Evolutionary conservation across 1,284 basidiomycete species (phyloP).

Genomic region (Sporisorium iseilematis-ciliati): DNA sequence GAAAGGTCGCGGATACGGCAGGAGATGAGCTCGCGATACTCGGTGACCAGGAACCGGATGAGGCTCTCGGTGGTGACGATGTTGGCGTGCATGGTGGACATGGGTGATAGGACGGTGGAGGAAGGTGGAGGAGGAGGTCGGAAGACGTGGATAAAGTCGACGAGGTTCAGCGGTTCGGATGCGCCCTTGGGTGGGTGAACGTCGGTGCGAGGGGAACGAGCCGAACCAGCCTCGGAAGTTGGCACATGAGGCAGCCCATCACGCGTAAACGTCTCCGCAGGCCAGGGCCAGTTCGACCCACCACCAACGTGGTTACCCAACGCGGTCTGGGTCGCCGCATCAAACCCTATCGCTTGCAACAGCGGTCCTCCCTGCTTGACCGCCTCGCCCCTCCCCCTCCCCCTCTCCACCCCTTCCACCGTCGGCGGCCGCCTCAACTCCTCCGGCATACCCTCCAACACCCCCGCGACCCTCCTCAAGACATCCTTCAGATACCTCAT

Average conservation of each 20-base stretch:
- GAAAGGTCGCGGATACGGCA: slow-evolving; percentile 31
- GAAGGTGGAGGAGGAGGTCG: slow-evolving; percentile 42
- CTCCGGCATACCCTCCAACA: slow-evolving; percentile 51
- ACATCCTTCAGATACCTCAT: slow-evolving; percentile 38
- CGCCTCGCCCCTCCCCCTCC: slow-evolving; percentile 16
- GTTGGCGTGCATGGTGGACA: slow-evolving; percentile 61
- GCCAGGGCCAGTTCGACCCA: slow-evolving; percentile 44
- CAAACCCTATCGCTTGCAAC: slow-evolving; percentile 44
- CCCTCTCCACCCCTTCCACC: slow-evolving; percentile 24
- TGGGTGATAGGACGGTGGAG: slow-evolving; percentile 33
- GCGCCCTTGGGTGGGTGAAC: no score
- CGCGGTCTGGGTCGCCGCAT: slow-evolving; percentile 31
- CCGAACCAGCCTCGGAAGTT: slow-evolving; percentile 26
- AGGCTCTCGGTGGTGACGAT: slow-evolving; percentile 55
- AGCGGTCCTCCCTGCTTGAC: slow-evolving; percentile 19
- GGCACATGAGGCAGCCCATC: slow-evolving; percentile 40
- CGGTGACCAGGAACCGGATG: slow-evolving; percentile 52
- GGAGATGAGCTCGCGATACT: slow-evolving; percentile 45
- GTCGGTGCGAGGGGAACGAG: slow-evolving; percentile 12
- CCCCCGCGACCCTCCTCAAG: slow-evolving; percentile 20
- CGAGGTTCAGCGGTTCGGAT: slow-evolving; percentile 9
- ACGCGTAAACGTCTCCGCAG: slow-evolving; percentile 41
- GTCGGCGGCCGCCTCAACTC: slow-evolving; percentile 40
- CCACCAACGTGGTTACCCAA: slow-evolving; percentile 35
- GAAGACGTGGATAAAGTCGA: slow-evolving; percentile 50